Percentiles rank a stretch among this genome's conserved stretches.
These are phyloP conservation scores for Mastigamoeba balamuthi DNA, from an alignment of 78 protist species.

Conservation along the genomic window DNA sequence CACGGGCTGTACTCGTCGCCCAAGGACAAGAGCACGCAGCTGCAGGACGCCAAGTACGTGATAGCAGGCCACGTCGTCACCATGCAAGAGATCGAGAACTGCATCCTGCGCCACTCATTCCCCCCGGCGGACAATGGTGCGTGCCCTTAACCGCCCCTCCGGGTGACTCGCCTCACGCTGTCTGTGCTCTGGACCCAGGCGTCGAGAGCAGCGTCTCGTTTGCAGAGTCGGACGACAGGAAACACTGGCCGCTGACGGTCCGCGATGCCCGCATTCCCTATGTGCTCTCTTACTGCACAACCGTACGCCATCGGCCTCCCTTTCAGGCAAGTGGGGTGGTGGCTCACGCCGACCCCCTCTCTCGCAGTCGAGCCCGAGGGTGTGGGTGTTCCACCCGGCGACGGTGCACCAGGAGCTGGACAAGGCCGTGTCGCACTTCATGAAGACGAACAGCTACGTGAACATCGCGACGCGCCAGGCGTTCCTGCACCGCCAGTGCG, in stretches of 20 bases:
- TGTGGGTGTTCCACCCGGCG: neutral
- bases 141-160: neutral
- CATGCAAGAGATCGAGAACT: neutral
- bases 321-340: too few species aligned
- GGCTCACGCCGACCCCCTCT: neutral
- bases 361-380: neutral
- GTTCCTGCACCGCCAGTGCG: neutral
- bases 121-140: neutral
- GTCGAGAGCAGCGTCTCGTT: too few species aligned
- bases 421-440: neutral
- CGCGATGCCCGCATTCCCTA: neutral
- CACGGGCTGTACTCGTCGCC: neutral
- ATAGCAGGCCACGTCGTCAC: neutral
- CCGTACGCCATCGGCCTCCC: neutral
- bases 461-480: neutral
- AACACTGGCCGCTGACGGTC: neutral
- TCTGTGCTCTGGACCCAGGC: neutral
- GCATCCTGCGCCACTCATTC: neutral
- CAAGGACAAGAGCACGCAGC: neutral
- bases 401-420: neutral
- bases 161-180: neutral
- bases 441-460: neutral
- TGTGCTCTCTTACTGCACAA: neutral
- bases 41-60: neutral
- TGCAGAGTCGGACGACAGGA: neutral